phyloP scores from a whole-genome alignment of 1,284 basidiomycete genomes.

The Agaricales sp. region DNA sequence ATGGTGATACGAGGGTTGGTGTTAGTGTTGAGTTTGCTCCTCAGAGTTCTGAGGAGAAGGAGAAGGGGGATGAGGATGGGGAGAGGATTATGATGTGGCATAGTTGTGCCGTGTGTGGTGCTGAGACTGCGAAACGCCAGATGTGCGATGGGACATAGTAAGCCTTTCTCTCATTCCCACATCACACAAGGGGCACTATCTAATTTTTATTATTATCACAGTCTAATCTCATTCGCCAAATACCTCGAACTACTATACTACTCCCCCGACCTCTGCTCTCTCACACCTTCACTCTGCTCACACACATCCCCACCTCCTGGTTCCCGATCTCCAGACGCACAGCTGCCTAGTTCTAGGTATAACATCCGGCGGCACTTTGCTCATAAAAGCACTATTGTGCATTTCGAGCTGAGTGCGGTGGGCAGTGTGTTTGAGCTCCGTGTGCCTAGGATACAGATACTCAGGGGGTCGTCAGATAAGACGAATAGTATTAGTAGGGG shows the following conservation, averaged over 20 bases:
- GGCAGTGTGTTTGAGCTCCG: slow-evolving; percentile 52
- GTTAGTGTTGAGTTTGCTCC: neutral
- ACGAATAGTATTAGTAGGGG: slow-evolving; percentile 7
- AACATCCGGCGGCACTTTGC: slow-evolving; percentile 46
- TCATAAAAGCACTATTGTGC: slow-evolving; percentile 25
- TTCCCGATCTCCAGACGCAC: slow-evolving; percentile 18
- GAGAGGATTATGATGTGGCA: slow-evolving; percentile 38
- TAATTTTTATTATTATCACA: slow-evolving; percentile 10
- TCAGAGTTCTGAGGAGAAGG: slow-evolving; percentile 8
- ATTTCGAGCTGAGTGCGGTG: slow-evolving; percentile 34
- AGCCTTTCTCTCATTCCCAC: slow-evolving; percentile 15
- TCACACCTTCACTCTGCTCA: slow-evolving; percentile 36
- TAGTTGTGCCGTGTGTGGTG: slow-evolving; percentile 42
- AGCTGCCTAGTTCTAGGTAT: slow-evolving; percentile 24
- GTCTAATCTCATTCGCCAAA: slow-evolving; percentile 51
- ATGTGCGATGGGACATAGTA: slow-evolving; percentile 53
- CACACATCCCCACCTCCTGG: slow-evolving; percentile 36
- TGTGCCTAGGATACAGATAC: slow-evolving; percentile 49
- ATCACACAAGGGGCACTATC: neutral
- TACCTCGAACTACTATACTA: slow-evolving; percentile 59
- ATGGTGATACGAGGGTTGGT: neutral
- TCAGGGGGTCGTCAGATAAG: slow-evolving; percentile 21
- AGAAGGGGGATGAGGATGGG: slow-evolving; percentile 6
- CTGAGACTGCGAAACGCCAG: slow-evolving; percentile 22
- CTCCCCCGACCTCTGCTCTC: slow-evolving; percentile 32